A percentile compares a stretch with the other conserved stretches of the same genome.
Conservation (phyloP, 768 basidiomycete genomes). For the Kwoniella newhampshirensis region DNA sequence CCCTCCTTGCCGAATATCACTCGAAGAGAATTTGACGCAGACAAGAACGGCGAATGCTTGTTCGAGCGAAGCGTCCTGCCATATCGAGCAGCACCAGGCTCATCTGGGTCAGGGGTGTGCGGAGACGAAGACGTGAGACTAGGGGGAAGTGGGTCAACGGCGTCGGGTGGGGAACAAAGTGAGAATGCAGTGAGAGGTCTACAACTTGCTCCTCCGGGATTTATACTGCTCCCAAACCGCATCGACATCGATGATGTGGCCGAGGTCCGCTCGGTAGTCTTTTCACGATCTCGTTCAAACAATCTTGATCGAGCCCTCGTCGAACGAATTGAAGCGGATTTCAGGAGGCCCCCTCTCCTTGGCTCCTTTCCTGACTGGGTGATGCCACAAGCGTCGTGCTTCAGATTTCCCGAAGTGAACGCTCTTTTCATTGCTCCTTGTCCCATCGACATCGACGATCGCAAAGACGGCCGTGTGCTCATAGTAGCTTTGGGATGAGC, state of each 20-base stretch:
- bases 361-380: not conserved
- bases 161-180: conserved; percentile 34
- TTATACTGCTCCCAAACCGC: not conserved
- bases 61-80: conserved; percentile 13
- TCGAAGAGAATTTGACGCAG: conserved; percentile 10
- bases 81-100: no score
- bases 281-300: not conserved
- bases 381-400: not conserved
- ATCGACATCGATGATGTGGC: conserved; percentile 17
- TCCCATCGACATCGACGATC: conserved; percentile 13
- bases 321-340: conserved; percentile 12
- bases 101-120: not conserved
- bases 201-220: not conserved
- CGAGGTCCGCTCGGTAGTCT: conserved; percentile 5
- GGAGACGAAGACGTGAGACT: not conserved
- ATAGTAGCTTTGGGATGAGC: not conserved
- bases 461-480: conserved; percentile 1
- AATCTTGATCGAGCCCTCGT: conserved; percentile 2
- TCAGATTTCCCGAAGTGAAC: conserved; percentile 6
- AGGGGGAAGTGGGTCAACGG: conserved; percentile 31
- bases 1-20: conserved; percentile 18
- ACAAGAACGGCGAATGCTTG: conserved; percentile 20
- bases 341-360: not conserved
- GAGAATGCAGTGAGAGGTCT: conserved; percentile 22
- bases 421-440: conserved; percentile 15